These are phyloP conservation scores for Triadica sebifera DNA, from an alignment of 345 rosid genomes.

Conservation along the genomic window DNA sequence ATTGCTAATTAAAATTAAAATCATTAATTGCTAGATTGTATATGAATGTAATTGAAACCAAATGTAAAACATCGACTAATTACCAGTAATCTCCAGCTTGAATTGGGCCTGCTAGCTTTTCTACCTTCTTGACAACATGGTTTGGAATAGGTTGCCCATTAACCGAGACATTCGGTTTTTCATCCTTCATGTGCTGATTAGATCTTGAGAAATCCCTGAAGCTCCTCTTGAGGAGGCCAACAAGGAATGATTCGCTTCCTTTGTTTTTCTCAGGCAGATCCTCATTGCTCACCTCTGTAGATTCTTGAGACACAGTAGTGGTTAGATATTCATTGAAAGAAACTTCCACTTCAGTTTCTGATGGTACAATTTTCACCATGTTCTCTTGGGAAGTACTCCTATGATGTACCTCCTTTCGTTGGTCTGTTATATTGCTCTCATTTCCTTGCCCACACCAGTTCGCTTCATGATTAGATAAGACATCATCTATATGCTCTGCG, in stretches of 20 bases:
- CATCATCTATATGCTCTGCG: too few relatives aligned
- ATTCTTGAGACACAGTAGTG: constrained; percentile 17
- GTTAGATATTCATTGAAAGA: constrained; percentile 12
- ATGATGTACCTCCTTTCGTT: neutral
- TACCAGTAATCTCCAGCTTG: constrained; percentile 37
- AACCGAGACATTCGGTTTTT: constrained; percentile 15
- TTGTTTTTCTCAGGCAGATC: constrained; percentile 1
- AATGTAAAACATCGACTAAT: neutral
- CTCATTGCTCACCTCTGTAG: constrained; percentile 7
- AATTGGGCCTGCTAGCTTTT: constrained; percentile 29
- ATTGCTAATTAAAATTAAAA: neutral
- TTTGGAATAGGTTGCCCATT: constrained; percentile 28
- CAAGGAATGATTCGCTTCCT: constrained; percentile 14
- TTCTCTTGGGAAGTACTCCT: neutral
- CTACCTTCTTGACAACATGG: constrained; percentile 20
- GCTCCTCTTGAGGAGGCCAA: constrained; percentile 21
- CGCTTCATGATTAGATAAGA: neutral
- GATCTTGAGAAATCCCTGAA: constrained; percentile 16
- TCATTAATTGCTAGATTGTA: neutral
- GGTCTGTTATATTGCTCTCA: constrained; percentile 8
- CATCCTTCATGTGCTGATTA: constrained; percentile 6
- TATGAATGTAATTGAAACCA: neutral
- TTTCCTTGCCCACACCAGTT: neutral
- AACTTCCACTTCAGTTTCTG: constrained; percentile 27
- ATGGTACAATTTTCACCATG: constrained; percentile 9